These are phyloP conservation scores for Ziziphus jujuba DNA, from an alignment of 306 rosid genomes.

Conservation along the genomic window DNA sequence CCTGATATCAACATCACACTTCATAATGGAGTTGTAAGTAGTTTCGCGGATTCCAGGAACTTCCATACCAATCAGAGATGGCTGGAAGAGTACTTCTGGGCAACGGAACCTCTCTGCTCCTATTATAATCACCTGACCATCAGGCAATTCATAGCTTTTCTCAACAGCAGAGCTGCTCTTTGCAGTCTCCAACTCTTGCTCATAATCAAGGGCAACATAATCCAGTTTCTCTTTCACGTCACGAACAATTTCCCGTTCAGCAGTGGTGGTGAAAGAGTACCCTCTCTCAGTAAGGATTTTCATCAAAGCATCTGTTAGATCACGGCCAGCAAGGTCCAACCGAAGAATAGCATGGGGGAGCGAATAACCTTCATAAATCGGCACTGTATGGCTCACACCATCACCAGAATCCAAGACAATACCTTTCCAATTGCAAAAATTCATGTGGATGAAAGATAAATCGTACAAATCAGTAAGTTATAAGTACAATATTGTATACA, in stretches of 20 bases:
- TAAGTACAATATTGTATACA: no score
- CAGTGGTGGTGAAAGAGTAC: no score
- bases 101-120: slow-evolving; percentile 63
- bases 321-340: no score
- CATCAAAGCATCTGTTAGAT: no score
- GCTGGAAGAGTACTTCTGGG: slow-evolving; percentile 60
- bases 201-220: no score
- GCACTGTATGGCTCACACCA: slow-evolving; percentile 47
- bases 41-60: slow-evolving; percentile 56
- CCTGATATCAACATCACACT: no score
- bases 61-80: slow-evolving; percentile 58
- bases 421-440: slow-evolving; percentile 16
- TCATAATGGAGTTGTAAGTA: slow-evolving; percentile 3
- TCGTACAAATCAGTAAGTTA: no score
- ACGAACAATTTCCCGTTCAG: no score
- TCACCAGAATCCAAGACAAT: slow-evolving; percentile 49
- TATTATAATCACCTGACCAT: slow-evolving; percentile 40
- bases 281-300: no score
- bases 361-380: slow-evolving; percentile 6
- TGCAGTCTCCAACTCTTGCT: slow-evolving; percentile 22
- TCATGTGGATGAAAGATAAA: no score
- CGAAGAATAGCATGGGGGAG: no score
- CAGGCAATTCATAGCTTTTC: slow-evolving; percentile 37
- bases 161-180: slow-evolving; percentile 56
- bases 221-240: no score